Percentiles rank a stretch among this genome's conserved stretches.
These are phyloP conservation scores for Candida hispaniensis DNA, from an alignment of 805 yeast species.

Conservation along the genomic window DNA sequence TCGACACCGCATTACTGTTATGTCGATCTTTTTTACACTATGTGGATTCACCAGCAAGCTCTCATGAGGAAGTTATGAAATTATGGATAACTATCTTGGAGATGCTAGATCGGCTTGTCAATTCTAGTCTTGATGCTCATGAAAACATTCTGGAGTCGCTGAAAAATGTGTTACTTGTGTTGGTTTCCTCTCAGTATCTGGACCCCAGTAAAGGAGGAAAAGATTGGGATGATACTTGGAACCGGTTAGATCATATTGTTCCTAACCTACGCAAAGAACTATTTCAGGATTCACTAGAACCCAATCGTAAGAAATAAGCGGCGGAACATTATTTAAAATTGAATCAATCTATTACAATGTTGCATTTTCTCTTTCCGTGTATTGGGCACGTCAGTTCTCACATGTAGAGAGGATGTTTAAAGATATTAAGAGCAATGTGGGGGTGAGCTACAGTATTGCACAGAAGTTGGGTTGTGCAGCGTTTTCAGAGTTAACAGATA, in stretches of 20 bases:
- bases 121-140: slow-evolving; percentile 31
- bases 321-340: no score
- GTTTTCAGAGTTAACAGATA: no score
- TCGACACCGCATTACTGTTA: slow-evolving; percentile 53
- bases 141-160: slow-evolving; percentile 34
- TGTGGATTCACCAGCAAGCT: slow-evolving; percentile 24
- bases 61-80: slow-evolving; percentile 21
- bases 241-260: slow-evolving; percentile 29
- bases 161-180: slow-evolving; percentile 34
- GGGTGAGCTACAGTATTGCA: no score
- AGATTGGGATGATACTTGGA: slow-evolving; percentile 33
- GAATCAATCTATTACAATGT: no score
- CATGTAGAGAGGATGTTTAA: no score
- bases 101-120: slow-evolving; percentile 32
- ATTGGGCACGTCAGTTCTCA: no score
- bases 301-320: no score
- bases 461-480: no score
- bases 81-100: slow-evolving; percentile 32
- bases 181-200: slow-evolving; percentile 27
- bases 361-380: no score
- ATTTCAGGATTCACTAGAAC: slow-evolving; percentile 16
- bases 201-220: slow-evolving; percentile 20
- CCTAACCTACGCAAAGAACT: slow-evolving; percentile 28
- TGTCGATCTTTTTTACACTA: slow-evolving; percentile 54
- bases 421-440: no score